phyloP scores from a whole-genome alignment of 108 stramenopile genomes.

The Skeletonema tropicum region DNA sequence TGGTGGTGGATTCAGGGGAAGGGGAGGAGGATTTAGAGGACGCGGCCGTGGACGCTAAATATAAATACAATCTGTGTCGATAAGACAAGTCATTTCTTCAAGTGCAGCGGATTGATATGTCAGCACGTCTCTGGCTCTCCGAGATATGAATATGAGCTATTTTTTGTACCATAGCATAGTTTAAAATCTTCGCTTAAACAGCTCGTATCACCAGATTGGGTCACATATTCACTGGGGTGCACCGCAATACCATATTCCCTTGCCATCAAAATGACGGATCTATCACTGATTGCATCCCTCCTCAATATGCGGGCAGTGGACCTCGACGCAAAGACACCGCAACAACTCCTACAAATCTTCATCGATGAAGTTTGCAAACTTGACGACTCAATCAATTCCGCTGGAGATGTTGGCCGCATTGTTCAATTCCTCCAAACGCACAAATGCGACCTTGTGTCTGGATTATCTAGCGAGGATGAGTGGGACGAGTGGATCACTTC shows the following conservation, averaged over 20 bases:
- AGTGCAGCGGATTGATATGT: no score
- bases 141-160: no score
- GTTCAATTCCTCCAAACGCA: slow-evolving; percentile 64
- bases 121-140: no score
- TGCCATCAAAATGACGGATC: slow-evolving; percentile 16
- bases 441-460: slow-evolving; percentile 60
- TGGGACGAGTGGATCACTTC: slow-evolving; percentile 13
- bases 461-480: slow-evolving; percentile 20
- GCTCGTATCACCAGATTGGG: background rate
- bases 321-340: slow-evolving; percentile 70
- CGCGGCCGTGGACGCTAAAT: slow-evolving; percentile 6
- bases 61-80: background rate
- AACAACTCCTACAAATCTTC: slow-evolving; percentile 68
- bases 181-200: no score
- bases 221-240: no score
- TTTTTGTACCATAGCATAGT: no score
- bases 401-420: slow-evolving; percentile 40
- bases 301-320: slow-evolving; percentile 48
- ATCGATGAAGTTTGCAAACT: slow-evolving; percentile 54
- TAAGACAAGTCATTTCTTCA: background rate
- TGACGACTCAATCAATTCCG: slow-evolving; percentile 44
- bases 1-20: slow-evolving; percentile 44
- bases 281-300: slow-evolving; percentile 33
- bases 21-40: slow-evolving; percentile 36
- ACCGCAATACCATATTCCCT: no score